A percentile compares a stretch with the other conserved stretches of the same genome.
Evolutionary conservation across 2,329 filamentous ascomycete genomes (phyloP).

Genomic region (Talaromyces sp.): DNA sequence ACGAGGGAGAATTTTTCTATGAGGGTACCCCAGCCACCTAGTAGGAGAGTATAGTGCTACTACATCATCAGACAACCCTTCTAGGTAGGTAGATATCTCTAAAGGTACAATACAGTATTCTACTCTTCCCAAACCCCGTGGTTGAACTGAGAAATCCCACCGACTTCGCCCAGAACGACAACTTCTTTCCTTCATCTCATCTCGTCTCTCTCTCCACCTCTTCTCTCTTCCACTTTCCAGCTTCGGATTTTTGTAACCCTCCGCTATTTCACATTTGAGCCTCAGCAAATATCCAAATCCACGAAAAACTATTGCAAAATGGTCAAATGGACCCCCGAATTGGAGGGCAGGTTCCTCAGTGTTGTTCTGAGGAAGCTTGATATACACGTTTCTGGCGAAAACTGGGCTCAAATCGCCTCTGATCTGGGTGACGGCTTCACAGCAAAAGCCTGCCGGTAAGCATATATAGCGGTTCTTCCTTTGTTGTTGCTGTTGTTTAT

Average conservation of each 20-base stretch:
- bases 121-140: neutral
- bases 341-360: neutral
- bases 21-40: neutral
- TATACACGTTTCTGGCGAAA: neutral
- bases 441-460: slow-evolving; percentile 1
- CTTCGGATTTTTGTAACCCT: neutral
- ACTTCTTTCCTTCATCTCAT: neutral
- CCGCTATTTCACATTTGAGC: neutral
- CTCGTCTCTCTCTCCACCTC: neutral
- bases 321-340: neutral
- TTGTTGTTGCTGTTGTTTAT: neutral
- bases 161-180: neutral
- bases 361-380: neutral
- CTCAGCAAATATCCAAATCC: neutral
- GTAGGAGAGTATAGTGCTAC: neutral
- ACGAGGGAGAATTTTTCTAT: neutral
- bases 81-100: no score
- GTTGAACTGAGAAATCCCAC: neutral
- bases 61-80: neutral
- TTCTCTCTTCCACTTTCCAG: neutral
- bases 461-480: neutral
- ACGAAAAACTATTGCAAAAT: neutral
- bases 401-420: neutral
- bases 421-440: neutral
- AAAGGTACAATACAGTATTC: neutral